Evolutionary conservation across 805 yeast species (phyloP).

Genomic region (Barnettozyma salicaria): DNA sequence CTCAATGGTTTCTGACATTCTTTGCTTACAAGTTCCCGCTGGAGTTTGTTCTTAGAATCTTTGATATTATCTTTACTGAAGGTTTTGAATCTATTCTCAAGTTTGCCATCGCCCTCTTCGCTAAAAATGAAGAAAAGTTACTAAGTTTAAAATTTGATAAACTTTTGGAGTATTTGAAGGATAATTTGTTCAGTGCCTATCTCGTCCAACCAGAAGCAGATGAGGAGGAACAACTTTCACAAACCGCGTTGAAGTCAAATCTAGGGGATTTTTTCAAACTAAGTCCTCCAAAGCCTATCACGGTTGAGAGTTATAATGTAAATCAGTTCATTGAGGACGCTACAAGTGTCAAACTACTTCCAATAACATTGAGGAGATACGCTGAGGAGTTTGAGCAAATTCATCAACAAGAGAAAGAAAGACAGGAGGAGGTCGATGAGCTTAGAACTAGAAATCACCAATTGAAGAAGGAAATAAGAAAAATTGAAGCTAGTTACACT

Average conservation of each 20-base stretch:
- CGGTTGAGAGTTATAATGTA: constrained; percentile 45
- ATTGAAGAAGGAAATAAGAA: constrained; percentile 64
- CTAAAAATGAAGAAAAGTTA: constrained; percentile 55
- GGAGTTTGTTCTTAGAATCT: constrained; percentile 79
- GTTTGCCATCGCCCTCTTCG: constrained; percentile 77
- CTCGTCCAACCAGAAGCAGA: constrained; percentile 29
- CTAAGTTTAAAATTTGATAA: constrained; percentile 67
- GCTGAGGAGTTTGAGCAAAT: constrained; percentile 70
- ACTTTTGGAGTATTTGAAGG: constrained; percentile 71
- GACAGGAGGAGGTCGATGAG: constrained; percentile 61
- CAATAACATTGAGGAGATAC: constrained; percentile 65
- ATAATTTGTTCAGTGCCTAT: constrained; percentile 68
- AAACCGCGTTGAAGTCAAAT: constrained; percentile 9
- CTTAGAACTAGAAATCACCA: constrained; percentile 63
- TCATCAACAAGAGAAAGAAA: constrained; percentile 64
- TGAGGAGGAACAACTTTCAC: constrained; percentile 21
- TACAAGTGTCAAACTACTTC: constrained; percentile 63
- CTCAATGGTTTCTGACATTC: constrained; percentile 95
- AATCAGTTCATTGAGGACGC: constrained; percentile 77
- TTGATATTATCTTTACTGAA: constrained; percentile 83
- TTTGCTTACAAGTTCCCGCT: constrained; percentile 94
- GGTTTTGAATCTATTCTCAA: constrained; percentile 84
- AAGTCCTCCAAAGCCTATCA: constrained; percentile 14
- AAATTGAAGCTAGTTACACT: constrained; percentile 63
- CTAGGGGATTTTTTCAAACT: constrained; percentile 16